phyloP scores from a whole-genome alignment of 2,329 filamentous ascomycete species.

The Colletotrichum abscissum region DNA sequence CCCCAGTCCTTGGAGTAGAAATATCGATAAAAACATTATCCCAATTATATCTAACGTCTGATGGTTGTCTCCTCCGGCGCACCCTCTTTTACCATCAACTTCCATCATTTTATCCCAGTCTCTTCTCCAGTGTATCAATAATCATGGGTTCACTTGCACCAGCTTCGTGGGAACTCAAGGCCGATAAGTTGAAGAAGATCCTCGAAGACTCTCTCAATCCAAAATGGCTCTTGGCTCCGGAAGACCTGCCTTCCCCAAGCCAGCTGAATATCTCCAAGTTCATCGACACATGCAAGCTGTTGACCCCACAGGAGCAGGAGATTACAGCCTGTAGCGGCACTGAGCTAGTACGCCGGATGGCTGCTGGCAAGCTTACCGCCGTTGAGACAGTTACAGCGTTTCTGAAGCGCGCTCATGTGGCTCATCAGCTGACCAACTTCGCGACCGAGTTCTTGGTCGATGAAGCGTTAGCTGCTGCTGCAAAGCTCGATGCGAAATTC shows the following conservation, averaged over 20 bases:
- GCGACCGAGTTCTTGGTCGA: conserved; percentile 50
- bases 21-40: neutral
- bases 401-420: conserved; percentile 60
- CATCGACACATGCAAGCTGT: conserved; percentile 39
- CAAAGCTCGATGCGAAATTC: conserved; percentile 54
- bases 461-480: conserved; percentile 50
- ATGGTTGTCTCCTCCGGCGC: too few relatives aligned
- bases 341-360: conserved; percentile 43
- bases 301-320: conserved; percentile 48
- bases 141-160: neutral
- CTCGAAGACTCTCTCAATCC: conserved; percentile 12
- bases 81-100: too few relatives aligned
- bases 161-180: conserved; percentile 19
- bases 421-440: conserved; percentile 53
- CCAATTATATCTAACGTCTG: too few relatives aligned
- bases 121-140: too few relatives aligned
- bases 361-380: conserved; percentile 44
- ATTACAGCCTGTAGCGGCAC: conserved; percentile 50
- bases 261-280: conserved; percentile 14
- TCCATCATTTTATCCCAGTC: neutral
- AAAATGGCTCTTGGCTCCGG: conserved; percentile 13
- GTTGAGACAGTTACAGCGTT: conserved; percentile 53
- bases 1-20: neutral
- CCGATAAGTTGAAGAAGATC: conserved; percentile 4
- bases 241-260: neutral